Percentiles rank a stretch among this genome's conserved stretches.
Conservation (phyloP, 1,284 basidiomycete genomes). For the Neolentinus lepideus region DNA sequence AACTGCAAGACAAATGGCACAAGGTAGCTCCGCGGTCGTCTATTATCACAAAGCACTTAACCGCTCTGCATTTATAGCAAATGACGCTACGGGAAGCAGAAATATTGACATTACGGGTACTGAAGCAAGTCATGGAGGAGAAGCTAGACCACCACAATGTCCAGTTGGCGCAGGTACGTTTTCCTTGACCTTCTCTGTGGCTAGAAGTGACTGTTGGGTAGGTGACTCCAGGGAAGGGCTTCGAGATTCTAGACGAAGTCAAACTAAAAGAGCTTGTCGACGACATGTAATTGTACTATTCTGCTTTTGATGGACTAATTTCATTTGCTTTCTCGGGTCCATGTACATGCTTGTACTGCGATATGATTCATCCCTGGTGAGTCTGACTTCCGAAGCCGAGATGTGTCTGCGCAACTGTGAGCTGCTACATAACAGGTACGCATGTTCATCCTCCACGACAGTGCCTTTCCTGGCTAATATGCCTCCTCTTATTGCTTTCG, state of each 20-base stretch:
- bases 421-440: not conserved
- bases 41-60: not conserved
- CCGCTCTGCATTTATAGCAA: conserved; percentile 45
- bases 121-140: conserved; percentile 99
- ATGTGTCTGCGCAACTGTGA: too few relatives aligned
- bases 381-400: too few relatives aligned
- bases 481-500: too few relatives aligned
- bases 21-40: conserved; percentile 46
- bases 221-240: conserved; percentile 74
- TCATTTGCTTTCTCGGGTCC: not conserved
- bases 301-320: not conserved
- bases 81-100: conserved; percentile 92
- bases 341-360: too few relatives aligned
- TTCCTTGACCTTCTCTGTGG: not conserved
- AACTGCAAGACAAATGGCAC: conserved; percentile 97
- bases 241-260: conserved; percentile 77
- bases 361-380: too few relatives aligned
- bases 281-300: conserved; percentile 46
- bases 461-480: too few relatives aligned
- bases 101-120: conserved; percentile 77
- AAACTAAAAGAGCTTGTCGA: conserved; percentile 79
- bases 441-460: not conserved
- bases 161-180: conserved; percentile 84
- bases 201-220: conserved; percentile 17
- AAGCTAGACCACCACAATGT: conserved; percentile 98